Evolutionary conservation across 352 stramenopile species (phyloP), one percentile per base, ranked within the genome.

Genomic region (Pythium plurisporium): DNA sequence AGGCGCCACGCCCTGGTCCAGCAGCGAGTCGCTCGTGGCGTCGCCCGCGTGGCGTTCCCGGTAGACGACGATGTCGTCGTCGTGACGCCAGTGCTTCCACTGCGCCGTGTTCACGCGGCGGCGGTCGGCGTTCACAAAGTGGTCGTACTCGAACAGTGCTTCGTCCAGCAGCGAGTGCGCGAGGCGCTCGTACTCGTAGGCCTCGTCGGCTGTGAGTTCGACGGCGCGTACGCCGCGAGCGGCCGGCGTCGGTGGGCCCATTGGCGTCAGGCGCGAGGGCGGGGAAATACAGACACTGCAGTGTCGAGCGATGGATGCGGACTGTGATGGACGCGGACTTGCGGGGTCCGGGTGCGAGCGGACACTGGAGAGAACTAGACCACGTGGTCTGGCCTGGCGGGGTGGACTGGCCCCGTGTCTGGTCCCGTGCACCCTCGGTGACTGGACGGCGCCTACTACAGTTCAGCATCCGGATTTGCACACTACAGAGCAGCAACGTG

Each of bases 1-100:
- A n/a, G n/a, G n/a, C n/a, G n/a, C n/a, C n/a, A n/a, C n/a, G n/a
- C n/a, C n/a, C n/a, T n/a, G n/a, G n/a, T 37, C 34, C 12, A 62
- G 33, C 12, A 55, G 45, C 29, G 45, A 50, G 23, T 57, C 52
- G 34, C 49, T 42, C 14, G 23, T 12, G 12, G 10, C 25, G 37
- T n/a, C n/a, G n/a, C n/a, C n/a, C n/a, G 3, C 26, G 43, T 52
- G 44, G 33, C 46, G 55, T 29, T 64, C 63, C 6, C 50, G 29
- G 41, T 59, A 70, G 34, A 66, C 14, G 23, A 51, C 34, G 5
- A 67, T 42, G 34, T 67, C 63, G 53, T 62, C 63, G 27, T 67
- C 51, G 17, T 63, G 52, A 10, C 41, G 34, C 49, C 50, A 67
- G 17, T 57, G 42, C 20, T 36, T 37, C 62, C 62, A 69, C 20